Evolutionary conservation across 495 filamentous ascomycete species (phyloP).

Genomic region (Podospora pseudopauciseta): DNA sequence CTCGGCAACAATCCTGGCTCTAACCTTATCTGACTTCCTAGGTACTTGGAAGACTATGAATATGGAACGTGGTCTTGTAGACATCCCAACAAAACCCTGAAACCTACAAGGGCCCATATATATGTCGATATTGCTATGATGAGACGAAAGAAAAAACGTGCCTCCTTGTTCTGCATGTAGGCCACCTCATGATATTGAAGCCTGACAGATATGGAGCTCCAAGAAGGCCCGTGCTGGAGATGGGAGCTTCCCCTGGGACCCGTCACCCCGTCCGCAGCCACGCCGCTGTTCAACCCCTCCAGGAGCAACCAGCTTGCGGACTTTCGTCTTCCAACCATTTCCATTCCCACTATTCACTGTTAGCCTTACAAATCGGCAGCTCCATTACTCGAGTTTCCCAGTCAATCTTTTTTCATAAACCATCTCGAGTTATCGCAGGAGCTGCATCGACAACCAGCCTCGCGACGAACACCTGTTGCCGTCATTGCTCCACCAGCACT

Average conservation of each 20-base stretch:
- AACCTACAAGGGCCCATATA: neutral
- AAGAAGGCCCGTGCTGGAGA: neutral
- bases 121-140: neutral
- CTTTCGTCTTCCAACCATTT: slow-evolving; percentile 25
- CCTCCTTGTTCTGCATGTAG: neutral
- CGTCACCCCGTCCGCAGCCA: neutral
- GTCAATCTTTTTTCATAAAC: neutral
- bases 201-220: slow-evolving; percentile 8
- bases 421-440: too few relatives aligned
- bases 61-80: too few relatives aligned
- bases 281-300: slow-evolving; percentile 6
- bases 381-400: neutral
- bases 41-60: too few relatives aligned
- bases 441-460: neutral
- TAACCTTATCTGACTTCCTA: too few relatives aligned
- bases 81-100: neutral
- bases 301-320: slow-evolving; percentile 4
- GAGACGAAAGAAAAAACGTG: neutral
- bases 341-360: slow-evolving; percentile 12
- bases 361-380: slow-evolving; percentile 20
- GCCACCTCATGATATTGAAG: slow-evolving; percentile 10
- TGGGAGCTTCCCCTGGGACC: slow-evolving; percentile 6
- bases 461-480: slow-evolving; percentile 1
- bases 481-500: slow-evolving; percentile 5
- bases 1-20: too few relatives aligned